Base-by-base conservation (phyloP, 345 rosid genomes). In the Eucalyptus pumila region DNA sequence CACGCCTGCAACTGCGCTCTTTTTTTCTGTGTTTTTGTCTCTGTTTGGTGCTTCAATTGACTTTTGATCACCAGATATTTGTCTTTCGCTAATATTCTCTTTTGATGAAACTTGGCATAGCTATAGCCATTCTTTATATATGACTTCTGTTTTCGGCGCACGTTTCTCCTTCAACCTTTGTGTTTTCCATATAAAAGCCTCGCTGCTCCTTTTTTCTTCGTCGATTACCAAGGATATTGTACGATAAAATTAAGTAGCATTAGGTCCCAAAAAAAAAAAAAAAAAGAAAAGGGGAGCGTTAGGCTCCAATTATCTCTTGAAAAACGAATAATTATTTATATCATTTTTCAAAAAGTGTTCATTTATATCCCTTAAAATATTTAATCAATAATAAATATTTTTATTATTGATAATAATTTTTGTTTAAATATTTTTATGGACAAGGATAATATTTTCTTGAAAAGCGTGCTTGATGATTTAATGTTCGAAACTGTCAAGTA, bases 11-110 rank as follows among this genome's bases (percentile, higher is more conserved):
- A 51, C 60, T 50, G 81, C 83, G 83, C 86, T 81, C 48, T 7
- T 54, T 17, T 13, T 37, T 37, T 26, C 49, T 17, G 4, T 42
- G 49, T 90, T 34, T 60, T 19, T 24, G 8, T 49, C 80, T 65
- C 17, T 54, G 26, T 87, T 52, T 50, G 92, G 87, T 90, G 89
- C 86, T 90, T 88, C 89, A 88, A 67, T 88, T 85, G 86, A 15
- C 23, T 47, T 80, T 90, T 88, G 88, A 87, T 89, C 87, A 80
- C 80, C 87, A 48, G 45, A 81, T 42, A 56, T 88, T 24, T 16
- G 54, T 23, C 47, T 11, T 11, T 3, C 47, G 47, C 85, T 21
- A 76, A 11, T 40, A 11, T 76, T 40, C 47, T 40, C 85, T 21
- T 76, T 76, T 40, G 85, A 76, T 76, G 30, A 37, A 40, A 40